Evolutionary conservation across 2,329 filamentous ascomycete genomes (phyloP), one percentile per base, ranked within the genome.

Genomic region (Talaromyces sp.): DNA sequence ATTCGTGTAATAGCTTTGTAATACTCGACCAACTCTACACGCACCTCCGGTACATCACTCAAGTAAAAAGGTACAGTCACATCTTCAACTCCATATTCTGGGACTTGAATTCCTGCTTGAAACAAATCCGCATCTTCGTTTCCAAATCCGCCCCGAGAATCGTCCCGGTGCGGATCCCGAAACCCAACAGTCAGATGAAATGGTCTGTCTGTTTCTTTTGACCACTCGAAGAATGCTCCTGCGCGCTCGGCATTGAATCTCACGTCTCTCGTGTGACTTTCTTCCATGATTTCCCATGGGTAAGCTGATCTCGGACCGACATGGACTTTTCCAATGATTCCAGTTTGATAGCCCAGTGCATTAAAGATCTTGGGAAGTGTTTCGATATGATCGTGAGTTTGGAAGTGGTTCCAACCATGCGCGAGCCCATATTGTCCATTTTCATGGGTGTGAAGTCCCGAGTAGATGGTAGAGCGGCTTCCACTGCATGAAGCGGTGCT

Each of bases 261-360:
- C 4, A 80, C 77, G 52, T 82, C 72, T 10, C 79, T 69, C 3
- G 66, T 79, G 4, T 66, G 65, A 50, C 76, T 79, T 52, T 75
- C 72, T 22, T 70, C 64, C n/a, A 63, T 48, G 11, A 70, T 57
- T 39, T 76, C 61, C 77, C 77, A 81, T 0, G 75, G 74, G 51
- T 79, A 80, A 0, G 67, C 66, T 1, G 47, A 44, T 0, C 46
- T 37, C 0, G 77, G 77, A 0, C 76, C 76, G 9, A 81, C 78
- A 41, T 81, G 79, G 0, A 81, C 65, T 58, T 81, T 81, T 2
- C 77, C 77, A 2, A 80, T 62, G 20, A 82, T 75, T 0, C 76
- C 78, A 0, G 78, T 81, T 40, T 65, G 70, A 54, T 80, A 79
- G 1, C 75, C 77, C 0, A 64, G 56, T 2, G 61, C 46, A 16